Base-by-base conservation (phyloP, 768 basidiomycete genomes). In the Sutorius australiensis region DNA sequence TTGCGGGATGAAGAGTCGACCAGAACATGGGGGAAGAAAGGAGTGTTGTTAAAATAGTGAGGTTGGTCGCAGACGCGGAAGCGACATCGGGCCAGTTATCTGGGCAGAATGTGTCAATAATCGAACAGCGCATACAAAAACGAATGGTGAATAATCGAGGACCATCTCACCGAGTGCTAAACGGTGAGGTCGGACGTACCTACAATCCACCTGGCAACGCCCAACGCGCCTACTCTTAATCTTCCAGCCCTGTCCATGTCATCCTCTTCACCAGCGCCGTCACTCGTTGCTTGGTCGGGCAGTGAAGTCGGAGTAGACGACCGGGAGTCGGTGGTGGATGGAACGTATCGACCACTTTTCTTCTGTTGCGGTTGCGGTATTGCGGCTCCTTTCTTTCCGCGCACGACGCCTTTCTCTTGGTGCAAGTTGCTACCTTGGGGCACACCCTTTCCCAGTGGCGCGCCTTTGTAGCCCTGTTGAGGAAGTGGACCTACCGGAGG, bases 161-260 rank as follows among this genome's bases (percentile, higher is more conserved):
- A 21, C 30, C 24, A 38, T 49, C 46, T 44, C 34, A 33, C 41
- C 36, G n/a, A 55, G 36, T 27, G 12, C 36, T n/a, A 36, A 44
- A n/a, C 14, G 42, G 21, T 17, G 31, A 42, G 63, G 32, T 44
- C 30, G 16, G 19, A 73, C 80, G 45, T 66, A 88, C 86, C 80
- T 48, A 89, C 46, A 4, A 86, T 63, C 80, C 83, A 88, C 54
- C 74, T 74, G 11, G 88, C 57, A 7, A 80, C 80, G 12, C 87
- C 87, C 16, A 92, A 73, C 3, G 81, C 86, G 30, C 82, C 80
- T 12, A 87, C 77, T 17, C 91, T 76, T 45, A 92, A 57, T 46
- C 91, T 76, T 8, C 86, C 89, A 43, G 75, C 78, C 41, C 86
- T 72, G 61, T 93, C 91, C n/a, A 68, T 63, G 47, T 86, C 84